Evolutionary conservation across 2,329 filamentous ascomycete genomes (phyloP).

Genomic region (Aspergillus bombycis): DNA sequence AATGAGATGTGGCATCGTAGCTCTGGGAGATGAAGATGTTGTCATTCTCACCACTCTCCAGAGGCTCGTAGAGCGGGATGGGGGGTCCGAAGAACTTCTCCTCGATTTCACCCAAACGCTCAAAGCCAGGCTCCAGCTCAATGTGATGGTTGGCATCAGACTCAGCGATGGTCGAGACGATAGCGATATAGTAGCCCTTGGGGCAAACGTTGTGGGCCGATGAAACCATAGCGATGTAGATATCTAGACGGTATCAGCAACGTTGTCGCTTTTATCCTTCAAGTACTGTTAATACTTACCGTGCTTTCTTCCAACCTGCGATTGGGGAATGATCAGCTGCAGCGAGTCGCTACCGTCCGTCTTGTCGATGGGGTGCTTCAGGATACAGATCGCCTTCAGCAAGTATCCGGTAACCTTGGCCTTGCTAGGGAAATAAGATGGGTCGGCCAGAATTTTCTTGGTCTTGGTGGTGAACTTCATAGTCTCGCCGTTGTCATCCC

Average conservation of each 20-base stretch:
- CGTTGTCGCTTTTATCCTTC: neutral
- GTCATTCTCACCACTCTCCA: constrained; percentile 79
- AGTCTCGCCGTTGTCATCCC: constrained; percentile 69
- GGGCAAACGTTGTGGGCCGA: constrained; percentile 97
- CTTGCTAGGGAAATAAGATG: constrained; percentile 93
- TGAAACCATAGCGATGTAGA: constrained; percentile 95
- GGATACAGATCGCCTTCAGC: constrained; percentile 93
- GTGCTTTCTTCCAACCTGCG: constrained; percentile 94
- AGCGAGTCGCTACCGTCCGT: constrained; percentile 87
- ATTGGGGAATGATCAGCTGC: constrained; percentile 97
- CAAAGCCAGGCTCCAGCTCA: constrained; percentile 88
- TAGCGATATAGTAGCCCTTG: constrained; percentile 98
- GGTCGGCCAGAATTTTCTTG: constrained; percentile 93
- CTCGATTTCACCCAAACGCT: constrained; percentile 89
- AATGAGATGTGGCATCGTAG: constrained; percentile 97
- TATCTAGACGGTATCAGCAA: constrained; percentile 61
- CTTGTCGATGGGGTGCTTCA: constrained; percentile 91
- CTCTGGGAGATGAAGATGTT: constrained; percentile 98
- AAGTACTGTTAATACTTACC: constrained; percentile 57
- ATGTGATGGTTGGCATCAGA: constrained; percentile 89
- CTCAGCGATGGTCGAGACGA: constrained; percentile 97
- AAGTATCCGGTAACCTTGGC: constrained; percentile 85
- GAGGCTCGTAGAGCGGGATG: constrained; percentile 90
- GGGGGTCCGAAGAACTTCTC: constrained; percentile 95
- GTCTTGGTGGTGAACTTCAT: constrained; percentile 97